Evolutionary conservation across 139 green algal species (phyloP).

Genomic region (Chlamydomonas sphaeroides): DNA sequence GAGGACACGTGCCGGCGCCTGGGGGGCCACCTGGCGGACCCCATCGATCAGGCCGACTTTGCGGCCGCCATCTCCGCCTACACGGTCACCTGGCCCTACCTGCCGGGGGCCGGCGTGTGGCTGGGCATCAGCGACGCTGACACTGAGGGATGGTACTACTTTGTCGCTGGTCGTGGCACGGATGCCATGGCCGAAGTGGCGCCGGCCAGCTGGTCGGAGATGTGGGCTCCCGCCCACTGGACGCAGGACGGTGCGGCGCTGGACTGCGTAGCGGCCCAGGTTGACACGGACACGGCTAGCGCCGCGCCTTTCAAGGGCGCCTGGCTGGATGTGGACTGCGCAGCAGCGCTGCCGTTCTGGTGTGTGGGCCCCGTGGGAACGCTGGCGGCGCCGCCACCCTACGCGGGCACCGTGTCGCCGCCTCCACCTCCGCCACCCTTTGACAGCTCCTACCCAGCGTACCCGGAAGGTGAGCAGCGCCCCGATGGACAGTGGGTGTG

Average conservation of each 20-base stretch:
- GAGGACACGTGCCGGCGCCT: slow-evolving; percentile 9
- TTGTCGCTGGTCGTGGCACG: slow-evolving; percentile 7
- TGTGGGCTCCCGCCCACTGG: slow-evolving; percentile 28
- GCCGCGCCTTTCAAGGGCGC: not conserved
- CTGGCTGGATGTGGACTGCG: slow-evolving; percentile 25
- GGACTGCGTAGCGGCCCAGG: slow-evolving; percentile 40
- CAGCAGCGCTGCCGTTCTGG: slow-evolving; percentile 17
- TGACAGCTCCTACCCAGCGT: not conserved
- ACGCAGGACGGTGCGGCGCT: not conserved
- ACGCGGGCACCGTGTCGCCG: not conserved
- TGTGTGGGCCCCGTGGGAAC: not conserved
- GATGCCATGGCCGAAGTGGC: slow-evolving; percentile 2
- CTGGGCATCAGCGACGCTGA: slow-evolving; percentile 34
- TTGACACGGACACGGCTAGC: not conserved
- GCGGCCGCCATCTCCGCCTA: not conserved
- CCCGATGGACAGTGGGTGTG: too few relatives aligned
- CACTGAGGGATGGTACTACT: slow-evolving; percentile 43
- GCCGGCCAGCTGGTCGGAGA: not conserved
- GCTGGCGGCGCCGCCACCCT: not conserved
- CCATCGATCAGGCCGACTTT: not conserved
- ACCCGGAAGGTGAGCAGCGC: slow-evolving; percentile 13
- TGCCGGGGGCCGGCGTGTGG: not conserved
- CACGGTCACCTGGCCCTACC: slow-evolving; percentile 6
- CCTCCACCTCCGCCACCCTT: slow-evolving; percentile 11
- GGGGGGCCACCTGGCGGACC: slow-evolving; percentile 7